Evolutionary conservation across 2,329 filamentous ascomycete genomes (phyloP).

Genomic region (Cercospora sp.): DNA sequence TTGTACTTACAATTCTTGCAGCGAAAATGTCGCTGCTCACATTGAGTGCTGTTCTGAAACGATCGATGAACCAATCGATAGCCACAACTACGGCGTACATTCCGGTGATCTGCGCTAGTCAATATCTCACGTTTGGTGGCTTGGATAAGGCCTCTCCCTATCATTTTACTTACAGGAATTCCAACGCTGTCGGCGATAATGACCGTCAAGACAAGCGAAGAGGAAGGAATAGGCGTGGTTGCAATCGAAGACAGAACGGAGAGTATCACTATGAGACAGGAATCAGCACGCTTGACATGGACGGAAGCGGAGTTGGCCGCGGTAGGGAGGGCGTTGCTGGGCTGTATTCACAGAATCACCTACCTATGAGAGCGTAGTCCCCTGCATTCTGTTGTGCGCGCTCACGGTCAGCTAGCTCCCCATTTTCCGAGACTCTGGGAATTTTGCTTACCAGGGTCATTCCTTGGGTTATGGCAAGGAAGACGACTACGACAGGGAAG

Average conservation of each 20-base stretch:
- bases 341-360: too few species aligned
- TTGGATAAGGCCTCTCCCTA: too few species aligned
- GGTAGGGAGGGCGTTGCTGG: too few species aligned
- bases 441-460: constrained; percentile 32
- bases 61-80: constrained; percentile 59
- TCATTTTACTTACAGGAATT: constrained; percentile 33
- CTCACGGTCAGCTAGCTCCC: neutral
- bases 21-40: constrained; percentile 55
- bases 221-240: constrained; percentile 56
- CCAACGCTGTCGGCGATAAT: constrained; percentile 53
- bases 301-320: too few species aligned
- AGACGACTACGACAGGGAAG: constrained; percentile 56
- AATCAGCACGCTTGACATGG: too few species aligned
- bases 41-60: constrained; percentile 55
- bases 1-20: constrained; percentile 15
- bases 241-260: constrained; percentile 56
- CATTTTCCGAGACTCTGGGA: neutral
- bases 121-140: too few species aligned
- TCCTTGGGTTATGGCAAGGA: constrained; percentile 52
- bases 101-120: constrained; percentile 39
- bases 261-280: constrained; percentile 48
- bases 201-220: constrained; percentile 53
- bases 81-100: constrained; percentile 57
- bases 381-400: constrained; percentile 31
- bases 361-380: constrained; percentile 52